Base-by-base conservation (phyloP, 2,329 filamentous ascomycete genomes). In the Microcyclospora tardicrescens region DNA sequence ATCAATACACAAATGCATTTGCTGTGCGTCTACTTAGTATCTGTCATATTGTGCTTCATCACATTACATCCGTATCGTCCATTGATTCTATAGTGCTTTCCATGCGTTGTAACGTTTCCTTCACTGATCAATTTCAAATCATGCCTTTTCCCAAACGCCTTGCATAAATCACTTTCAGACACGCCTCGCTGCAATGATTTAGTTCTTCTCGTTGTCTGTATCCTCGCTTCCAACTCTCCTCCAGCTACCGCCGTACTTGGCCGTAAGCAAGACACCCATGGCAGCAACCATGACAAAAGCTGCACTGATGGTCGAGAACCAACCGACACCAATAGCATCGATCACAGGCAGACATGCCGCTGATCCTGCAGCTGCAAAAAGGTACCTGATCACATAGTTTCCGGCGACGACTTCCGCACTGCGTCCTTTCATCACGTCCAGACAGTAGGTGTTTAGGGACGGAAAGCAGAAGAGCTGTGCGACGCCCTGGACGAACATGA, bases 401-500 rank as follows among this genome's bases (percentile, higher is more conserved):
- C 81, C 81, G 0, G 82, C 81, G 41, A 56, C 51, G 9, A 89
- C 81, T 53, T 91, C 83, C 3, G 79, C 74, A 33, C 75, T 75
- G 24, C 72, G 66, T 1, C 68, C 68, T 46, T 80, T 80, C 77
- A 87, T 84, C 10, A 89, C 82, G 56, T 91, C 83, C 31, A 91
- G 61, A 55, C 82, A 87, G 60, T 91, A 87, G 0, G 81, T 83
- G 29, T 87, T 86, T 44, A 87, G 57, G 35, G 72, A 75, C 0
- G 81, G 81, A 52, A 85, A 86, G 50, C 79, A 82, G 53, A 84
- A 82, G 5, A 86, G 63, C 57, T 86, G 80, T 0, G 75, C 79
- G 0, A 85, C 68, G 1, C 81, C 82, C 52, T 86, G 81, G 2
- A 81, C 43, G 54, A 86, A 86, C 67, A 87, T 78, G 50, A 75